phyloP scores from a whole-genome alignment of 2,329 filamentous ascomycete species.

The Myriangium duriaei region DNA sequence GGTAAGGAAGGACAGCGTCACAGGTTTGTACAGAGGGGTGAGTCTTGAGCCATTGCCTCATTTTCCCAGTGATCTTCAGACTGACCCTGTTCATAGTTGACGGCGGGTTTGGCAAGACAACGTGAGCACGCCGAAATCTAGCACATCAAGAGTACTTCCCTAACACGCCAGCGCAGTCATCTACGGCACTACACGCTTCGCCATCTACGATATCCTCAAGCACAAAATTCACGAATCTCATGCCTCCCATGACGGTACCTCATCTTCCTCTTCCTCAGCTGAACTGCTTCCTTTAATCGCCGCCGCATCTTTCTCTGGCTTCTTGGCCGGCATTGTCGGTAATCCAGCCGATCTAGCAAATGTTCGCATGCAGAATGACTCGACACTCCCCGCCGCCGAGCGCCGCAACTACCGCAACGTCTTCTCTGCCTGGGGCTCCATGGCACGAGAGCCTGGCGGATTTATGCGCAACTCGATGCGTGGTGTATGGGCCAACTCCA shows the following conservation, averaged over 20 bases:
- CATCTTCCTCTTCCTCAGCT: slow-evolving; percentile 47
- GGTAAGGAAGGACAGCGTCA: slow-evolving; percentile 58
- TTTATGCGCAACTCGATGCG: slow-evolving; percentile 57
- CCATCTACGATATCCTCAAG: slow-evolving; percentile 91
- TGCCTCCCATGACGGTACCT: slow-evolving; percentile 42
- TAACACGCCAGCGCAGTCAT: slow-evolving; percentile 70
- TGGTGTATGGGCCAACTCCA: slow-evolving; percentile 72
- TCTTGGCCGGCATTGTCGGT: slow-evolving; percentile 77
- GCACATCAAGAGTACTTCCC: no score
- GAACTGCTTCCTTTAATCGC: slow-evolving; percentile 47
- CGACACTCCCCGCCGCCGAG: slow-evolving; percentile 58
- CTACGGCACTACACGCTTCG: slow-evolving; percentile 93
- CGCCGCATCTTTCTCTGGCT: slow-evolving; percentile 72
- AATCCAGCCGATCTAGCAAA: slow-evolving; percentile 96
- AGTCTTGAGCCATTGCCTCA: no score
- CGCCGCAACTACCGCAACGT: slow-evolving; percentile 84
- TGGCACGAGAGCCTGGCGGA: slow-evolving; percentile 71
- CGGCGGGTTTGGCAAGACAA: slow-evolving; percentile 8
- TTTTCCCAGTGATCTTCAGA: background rate
- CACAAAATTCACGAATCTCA: slow-evolving; percentile 20
- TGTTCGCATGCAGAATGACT: slow-evolving; percentile 94
- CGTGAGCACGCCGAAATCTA: background rate
- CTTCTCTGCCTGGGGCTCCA: slow-evolving; percentile 71
- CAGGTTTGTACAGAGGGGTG: slow-evolving; percentile 75
- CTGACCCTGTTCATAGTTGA: slow-evolving; percentile 27